A percentile compares a stretch with the other conserved stretches of the same genome.
phyloP scores from a whole-genome alignment of 371 early-diverging fungal species.

The Mucor saturninus region DNA sequence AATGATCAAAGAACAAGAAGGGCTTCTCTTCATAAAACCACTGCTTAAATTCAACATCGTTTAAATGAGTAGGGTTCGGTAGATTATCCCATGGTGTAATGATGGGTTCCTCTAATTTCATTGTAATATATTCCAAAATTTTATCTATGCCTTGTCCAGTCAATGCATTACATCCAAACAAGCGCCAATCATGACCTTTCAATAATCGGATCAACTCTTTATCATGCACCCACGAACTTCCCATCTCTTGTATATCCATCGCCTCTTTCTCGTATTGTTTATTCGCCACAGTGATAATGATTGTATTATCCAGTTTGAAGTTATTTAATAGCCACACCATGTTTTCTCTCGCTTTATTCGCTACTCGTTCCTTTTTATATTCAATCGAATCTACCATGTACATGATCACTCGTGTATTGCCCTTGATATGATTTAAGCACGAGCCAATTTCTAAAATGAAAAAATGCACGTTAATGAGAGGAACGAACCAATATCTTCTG shows the following conservation, averaged over 20 bases:
- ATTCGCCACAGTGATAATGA: slow-evolving; percentile 41
- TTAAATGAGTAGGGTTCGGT: slow-evolving; percentile 36
- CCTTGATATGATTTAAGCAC: slow-evolving; percentile 27
- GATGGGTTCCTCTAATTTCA: slow-evolving; percentile 11
- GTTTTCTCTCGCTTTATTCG: slow-evolving; percentile 29
- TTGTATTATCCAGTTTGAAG: slow-evolving; percentile 27
- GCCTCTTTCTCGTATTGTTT: slow-evolving; percentile 27
- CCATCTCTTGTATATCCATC: slow-evolving; percentile 44
- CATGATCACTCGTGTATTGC: slow-evolving; percentile 31
- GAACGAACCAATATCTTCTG: background rate
- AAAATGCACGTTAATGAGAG: background rate
- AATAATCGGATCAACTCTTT: slow-evolving; percentile 19
- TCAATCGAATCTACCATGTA: slow-evolving; percentile 38
- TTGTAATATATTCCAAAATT: slow-evolving; percentile 19
- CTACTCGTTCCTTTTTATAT: slow-evolving; percentile 20
- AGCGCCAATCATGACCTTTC: slow-evolving; percentile 41
- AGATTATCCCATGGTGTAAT: slow-evolving; percentile 43
- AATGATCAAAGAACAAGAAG: slow-evolving; percentile 39
- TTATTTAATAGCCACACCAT: slow-evolving; percentile 35
- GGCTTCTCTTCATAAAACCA: slow-evolving; percentile 28
- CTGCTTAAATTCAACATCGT: slow-evolving; percentile 31
- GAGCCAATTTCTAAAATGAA: slow-evolving; percentile 32
- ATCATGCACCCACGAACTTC: slow-evolving; percentile 35
- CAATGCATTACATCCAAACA: slow-evolving; percentile 36
- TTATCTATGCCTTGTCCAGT: slow-evolving; percentile 32